Evolutionary conservation across 2,329 filamentous ascomycete species (phyloP).

Genomic region (Paraconiothyrium brasiliense): DNA sequence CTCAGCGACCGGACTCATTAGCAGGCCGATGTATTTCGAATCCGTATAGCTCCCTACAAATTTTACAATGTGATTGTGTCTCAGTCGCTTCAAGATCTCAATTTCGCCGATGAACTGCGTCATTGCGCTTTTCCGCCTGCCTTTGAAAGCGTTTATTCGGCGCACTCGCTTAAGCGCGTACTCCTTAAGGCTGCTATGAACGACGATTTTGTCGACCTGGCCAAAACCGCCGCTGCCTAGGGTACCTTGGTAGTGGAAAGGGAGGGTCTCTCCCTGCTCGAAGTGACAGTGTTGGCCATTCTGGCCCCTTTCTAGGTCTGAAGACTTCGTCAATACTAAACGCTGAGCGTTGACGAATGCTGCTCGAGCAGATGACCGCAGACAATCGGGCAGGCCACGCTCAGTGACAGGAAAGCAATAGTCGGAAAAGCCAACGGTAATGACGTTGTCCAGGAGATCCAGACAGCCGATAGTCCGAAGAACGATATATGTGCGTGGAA

Average conservation of each 20-base stretch:
- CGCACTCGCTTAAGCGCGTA: constrained; percentile 42
- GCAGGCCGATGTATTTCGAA: constrained; percentile 33
- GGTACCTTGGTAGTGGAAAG: constrained; percentile 28
- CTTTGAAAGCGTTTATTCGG: constrained; percentile 23
- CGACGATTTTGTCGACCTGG: constrained; percentile 36
- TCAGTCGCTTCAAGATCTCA: constrained; percentile 36
- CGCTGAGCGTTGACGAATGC: constrained; percentile 31
- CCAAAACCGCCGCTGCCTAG: constrained; percentile 37
- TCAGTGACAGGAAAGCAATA: constrained; percentile 37
- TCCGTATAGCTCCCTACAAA: constrained; percentile 46
- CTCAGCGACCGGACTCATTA: constrained; percentile 40
- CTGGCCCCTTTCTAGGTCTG: constrained; percentile 38
- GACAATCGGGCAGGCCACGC: constrained; percentile 22
- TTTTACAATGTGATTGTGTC: constrained; percentile 40
- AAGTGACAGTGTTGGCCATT: constrained; percentile 37
- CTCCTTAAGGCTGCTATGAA: constrained; percentile 29
- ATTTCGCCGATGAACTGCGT: constrained; percentile 37
- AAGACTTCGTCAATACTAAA: constrained; percentile 36
- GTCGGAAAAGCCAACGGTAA: constrained; percentile 35
- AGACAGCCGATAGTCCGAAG: constrained; percentile 27
- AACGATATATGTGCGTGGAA: background rate
- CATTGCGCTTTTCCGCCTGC: constrained; percentile 20
- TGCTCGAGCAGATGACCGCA: constrained; percentile 18
- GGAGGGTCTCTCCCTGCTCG: constrained; percentile 26
- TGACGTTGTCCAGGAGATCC: constrained; percentile 32